A percentile compares a stretch with the other conserved stretches of the same genome.
These are phyloP conservation scores for Schizochytrium sp. DNA, from an alignment of 108 stramenopile species.

Conservation along the genomic window DNA sequence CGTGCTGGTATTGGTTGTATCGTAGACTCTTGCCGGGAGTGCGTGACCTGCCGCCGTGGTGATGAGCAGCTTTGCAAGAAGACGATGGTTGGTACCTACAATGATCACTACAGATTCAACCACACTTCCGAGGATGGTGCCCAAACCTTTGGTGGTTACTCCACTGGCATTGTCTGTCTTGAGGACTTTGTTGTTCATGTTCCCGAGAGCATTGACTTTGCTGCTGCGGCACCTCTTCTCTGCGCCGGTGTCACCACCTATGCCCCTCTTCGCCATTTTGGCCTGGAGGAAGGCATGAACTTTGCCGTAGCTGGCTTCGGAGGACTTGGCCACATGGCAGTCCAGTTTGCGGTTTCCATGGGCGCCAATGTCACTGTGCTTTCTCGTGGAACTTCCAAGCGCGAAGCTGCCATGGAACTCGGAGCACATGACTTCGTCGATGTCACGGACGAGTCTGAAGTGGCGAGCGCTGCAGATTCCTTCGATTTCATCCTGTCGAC, in stretches of 20 bases:
- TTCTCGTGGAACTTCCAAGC: constrained; percentile 72
- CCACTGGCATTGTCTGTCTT: constrained; percentile 68
- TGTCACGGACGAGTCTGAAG: constrained; percentile 66
- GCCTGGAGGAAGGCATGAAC: constrained; percentile 64
- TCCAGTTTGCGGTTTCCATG: constrained; percentile 76
- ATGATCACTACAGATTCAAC: constrained; percentile 58
- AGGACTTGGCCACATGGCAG: constrained; percentile 78
- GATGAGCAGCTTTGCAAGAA: constrained; percentile 72
- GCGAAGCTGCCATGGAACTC: constrained; percentile 67
- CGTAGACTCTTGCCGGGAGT: constrained; percentile 75
- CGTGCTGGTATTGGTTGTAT: constrained; percentile 80
- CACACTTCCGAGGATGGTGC: constrained; percentile 53
- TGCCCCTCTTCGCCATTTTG: constrained; percentile 71
- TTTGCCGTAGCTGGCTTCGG: constrained; percentile 81
- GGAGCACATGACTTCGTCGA: constrained; percentile 70
- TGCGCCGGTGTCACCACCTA: constrained; percentile 82
- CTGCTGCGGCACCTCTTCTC: constrained; percentile 71
- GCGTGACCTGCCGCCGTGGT: constrained; percentile 74
- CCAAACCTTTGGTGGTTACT: constrained; percentile 74
- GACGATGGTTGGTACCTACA: constrained; percentile 63
- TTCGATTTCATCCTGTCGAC: constrained; percentile 77
- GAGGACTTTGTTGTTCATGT: constrained; percentile 72
- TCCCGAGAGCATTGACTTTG: constrained; percentile 68
- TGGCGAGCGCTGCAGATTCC: constrained; percentile 68
- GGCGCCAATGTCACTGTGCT: constrained; percentile 72